Percentiles rank a stretch among this genome's conserved stretches.
Conservation (phyloP, 140 eudicot genomes). For the Ambrosia hybrid region DNA sequence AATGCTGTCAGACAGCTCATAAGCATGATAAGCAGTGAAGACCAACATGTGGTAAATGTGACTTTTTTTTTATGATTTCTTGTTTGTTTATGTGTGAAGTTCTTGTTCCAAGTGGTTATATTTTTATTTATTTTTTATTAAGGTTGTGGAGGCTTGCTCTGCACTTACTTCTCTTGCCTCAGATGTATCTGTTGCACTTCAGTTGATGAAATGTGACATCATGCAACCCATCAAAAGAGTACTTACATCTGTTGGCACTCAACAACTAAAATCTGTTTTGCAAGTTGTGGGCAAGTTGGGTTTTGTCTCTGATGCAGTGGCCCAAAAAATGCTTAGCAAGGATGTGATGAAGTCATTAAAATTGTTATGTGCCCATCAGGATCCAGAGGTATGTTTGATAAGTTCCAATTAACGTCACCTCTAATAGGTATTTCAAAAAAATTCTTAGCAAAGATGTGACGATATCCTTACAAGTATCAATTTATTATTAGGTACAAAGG, state of each 20-base stretch:
- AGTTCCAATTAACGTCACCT: slow-evolving; percentile 20
- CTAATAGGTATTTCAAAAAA: not conserved
- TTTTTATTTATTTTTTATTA: slow-evolving; percentile 7
- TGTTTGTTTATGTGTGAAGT: slow-evolving; percentile 5
- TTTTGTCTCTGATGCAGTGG: slow-evolving; percentile 80
- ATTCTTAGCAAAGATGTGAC: not conserved
- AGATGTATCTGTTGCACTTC: slow-evolving; percentile 87
- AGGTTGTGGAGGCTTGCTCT: slow-evolving; percentile 98
- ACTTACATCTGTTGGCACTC: slow-evolving; percentile 58
- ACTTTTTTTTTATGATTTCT: not conserved
- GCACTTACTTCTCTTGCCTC: slow-evolving; percentile 97
- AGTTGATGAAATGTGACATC: slow-evolving; percentile 89
- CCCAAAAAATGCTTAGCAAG: slow-evolving; percentile 84
- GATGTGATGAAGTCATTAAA: slow-evolving; percentile 86
- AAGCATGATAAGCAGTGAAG: slow-evolving; percentile 98
- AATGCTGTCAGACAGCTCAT: slow-evolving; percentile 96
- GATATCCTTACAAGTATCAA: not conserved
- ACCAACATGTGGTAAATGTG: slow-evolving; percentile 89
- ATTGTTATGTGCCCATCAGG: slow-evolving; percentile 77
- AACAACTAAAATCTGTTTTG: slow-evolving; percentile 81
- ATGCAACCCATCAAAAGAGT: slow-evolving; percentile 92
- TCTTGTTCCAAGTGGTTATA: slow-evolving; percentile 15
- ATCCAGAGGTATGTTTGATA: slow-evolving; percentile 64
- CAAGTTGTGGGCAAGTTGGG: slow-evolving; percentile 86
- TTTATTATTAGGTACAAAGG: slow-evolving; percentile 77